These are phyloP conservation scores for Ophiosphaerella korrae DNA, from an alignment of 2,329 filamentous ascomycete species.

Conservation along the genomic window DNA sequence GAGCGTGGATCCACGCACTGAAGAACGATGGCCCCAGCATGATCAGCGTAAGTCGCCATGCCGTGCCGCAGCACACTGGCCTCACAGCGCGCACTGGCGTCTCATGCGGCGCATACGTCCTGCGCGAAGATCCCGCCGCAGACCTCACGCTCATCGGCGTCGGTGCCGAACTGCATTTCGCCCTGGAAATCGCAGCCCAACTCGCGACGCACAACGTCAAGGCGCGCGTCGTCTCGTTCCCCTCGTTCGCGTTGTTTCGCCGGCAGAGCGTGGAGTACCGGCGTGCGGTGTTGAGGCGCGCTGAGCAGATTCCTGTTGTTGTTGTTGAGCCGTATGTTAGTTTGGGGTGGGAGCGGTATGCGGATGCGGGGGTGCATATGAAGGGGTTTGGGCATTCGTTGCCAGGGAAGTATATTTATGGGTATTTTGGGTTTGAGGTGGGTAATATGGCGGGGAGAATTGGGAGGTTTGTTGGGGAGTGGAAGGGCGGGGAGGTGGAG, in stretches of 20 bases:
- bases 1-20: constrained; percentile 59
- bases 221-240: constrained; percentile 54
- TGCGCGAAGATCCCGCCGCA: constrained; percentile 50
- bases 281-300: constrained; percentile 49
- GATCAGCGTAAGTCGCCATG: constrained; percentile 55
- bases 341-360: constrained; percentile 64
- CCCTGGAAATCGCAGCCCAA: constrained; percentile 45
- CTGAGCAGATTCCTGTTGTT: constrained; percentile 52
- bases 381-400: constrained; percentile 49
- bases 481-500: constrained; percentile 3
- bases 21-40: constrained; percentile 51
- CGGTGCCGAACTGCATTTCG: constrained; percentile 54
- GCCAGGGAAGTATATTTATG: constrained; percentile 1
- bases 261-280: constrained; percentile 51
- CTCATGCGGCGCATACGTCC: constrained; percentile 53
- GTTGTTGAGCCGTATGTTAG: constrained; percentile 64
- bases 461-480: constrained; percentile 2
- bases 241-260: constrained; percentile 54
- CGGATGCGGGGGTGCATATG: constrained; percentile 60
- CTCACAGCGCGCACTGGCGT: constrained; percentile 50
- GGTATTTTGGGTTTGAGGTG: background rate
- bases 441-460: constrained; percentile 5
- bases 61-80: constrained; percentile 48
- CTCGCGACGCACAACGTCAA: constrained; percentile 42
- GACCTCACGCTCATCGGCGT: constrained; percentile 55